Evolutionary conservation across 2,329 filamentous ascomycete genomes (phyloP).

Genomic region (Xylaria sp.): DNA sequence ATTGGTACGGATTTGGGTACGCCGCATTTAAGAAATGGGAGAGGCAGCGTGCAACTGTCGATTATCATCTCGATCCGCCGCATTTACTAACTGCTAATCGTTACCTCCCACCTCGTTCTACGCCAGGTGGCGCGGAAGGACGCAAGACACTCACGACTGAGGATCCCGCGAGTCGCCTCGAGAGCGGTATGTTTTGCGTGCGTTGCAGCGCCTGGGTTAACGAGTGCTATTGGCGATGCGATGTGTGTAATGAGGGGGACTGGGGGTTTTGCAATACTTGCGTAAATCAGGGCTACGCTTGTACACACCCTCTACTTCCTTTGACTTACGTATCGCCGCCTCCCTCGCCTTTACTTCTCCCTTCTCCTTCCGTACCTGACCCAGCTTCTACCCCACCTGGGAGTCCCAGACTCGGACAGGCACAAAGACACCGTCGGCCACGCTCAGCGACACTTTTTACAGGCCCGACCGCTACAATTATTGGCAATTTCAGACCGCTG

Average conservation of each 20-base stretch:
- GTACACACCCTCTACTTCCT: constrained; percentile 83
- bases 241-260: constrained; percentile 87
- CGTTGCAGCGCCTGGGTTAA: constrained; percentile 79
- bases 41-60: constrained; percentile 56
- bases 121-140: constrained; percentile 64
- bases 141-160: constrained; percentile 71
- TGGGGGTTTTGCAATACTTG: constrained; percentile 95
- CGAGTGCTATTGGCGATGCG: constrained; percentile 90
- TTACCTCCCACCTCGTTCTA: constrained; percentile 62
- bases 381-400: constrained; percentile 49
- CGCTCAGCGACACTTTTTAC: constrained; percentile 60
- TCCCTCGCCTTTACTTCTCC: constrained; percentile 41
- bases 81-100: constrained; percentile 70
- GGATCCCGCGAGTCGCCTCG: constrained; percentile 73
- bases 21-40: constrained; percentile 77
- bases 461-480: constrained; percentile 58
- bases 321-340: constrained; percentile 69
- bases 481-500: constrained; percentile 72
- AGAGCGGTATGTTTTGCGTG: constrained; percentile 87
- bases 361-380: constrained; percentile 43
- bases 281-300: constrained; percentile 83
- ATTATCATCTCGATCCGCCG: constrained; percentile 57
- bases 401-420: constrained; percentile 42
- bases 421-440: constrained; percentile 51
- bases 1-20: constrained; percentile 90